These are phyloP conservation scores for Leccinum pellstonianum DNA, from an alignment of 768 basidiomycete genomes.

Conservation along the genomic window DNA sequence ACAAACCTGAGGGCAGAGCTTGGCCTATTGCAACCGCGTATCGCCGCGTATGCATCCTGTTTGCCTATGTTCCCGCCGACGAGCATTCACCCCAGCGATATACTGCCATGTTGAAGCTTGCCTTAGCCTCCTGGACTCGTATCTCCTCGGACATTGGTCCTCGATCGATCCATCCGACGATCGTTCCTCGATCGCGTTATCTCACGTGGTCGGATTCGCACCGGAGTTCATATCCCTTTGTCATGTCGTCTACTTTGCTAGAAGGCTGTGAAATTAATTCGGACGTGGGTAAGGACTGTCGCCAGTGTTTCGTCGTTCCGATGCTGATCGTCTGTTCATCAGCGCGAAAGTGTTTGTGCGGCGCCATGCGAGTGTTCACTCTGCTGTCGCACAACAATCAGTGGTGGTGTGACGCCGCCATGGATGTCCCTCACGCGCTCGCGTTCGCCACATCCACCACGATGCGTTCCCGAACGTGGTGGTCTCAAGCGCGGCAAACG, in stretches of 20 bases:
- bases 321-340: neutral
- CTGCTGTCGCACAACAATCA: constrained; percentile 64
- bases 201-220: constrained; percentile 33
- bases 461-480: constrained; percentile 36
- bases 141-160: constrained; percentile 59
- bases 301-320: neutral
- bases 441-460: constrained; percentile 50
- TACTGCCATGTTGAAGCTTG: constrained; percentile 52
- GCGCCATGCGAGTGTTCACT: constrained; percentile 64
- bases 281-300: constrained; percentile 20
- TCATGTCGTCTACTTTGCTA: constrained; percentile 45
- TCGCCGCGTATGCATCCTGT: constrained; percentile 40
- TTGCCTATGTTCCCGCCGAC: constrained; percentile 38
- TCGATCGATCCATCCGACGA: constrained; percentile 15
- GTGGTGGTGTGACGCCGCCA: constrained; percentile 54
- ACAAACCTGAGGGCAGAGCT: constrained; percentile 38
- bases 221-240: constrained; percentile 52
- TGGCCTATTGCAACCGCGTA: constrained; percentile 37
- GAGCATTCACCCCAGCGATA: constrained; percentile 15
- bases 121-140: constrained; percentile 60
- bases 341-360: constrained; percentile 53
- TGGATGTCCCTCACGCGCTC: constrained; percentile 45
- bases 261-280: constrained; percentile 20
- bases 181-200: constrained; percentile 5
- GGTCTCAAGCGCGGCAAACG: constrained; percentile 10